Percentiles rank a stretch among this genome's conserved stretches.
Conservation (phyloP, 371 early-diverging fungal species). For the Rhizomucor pusillus region DNA sequence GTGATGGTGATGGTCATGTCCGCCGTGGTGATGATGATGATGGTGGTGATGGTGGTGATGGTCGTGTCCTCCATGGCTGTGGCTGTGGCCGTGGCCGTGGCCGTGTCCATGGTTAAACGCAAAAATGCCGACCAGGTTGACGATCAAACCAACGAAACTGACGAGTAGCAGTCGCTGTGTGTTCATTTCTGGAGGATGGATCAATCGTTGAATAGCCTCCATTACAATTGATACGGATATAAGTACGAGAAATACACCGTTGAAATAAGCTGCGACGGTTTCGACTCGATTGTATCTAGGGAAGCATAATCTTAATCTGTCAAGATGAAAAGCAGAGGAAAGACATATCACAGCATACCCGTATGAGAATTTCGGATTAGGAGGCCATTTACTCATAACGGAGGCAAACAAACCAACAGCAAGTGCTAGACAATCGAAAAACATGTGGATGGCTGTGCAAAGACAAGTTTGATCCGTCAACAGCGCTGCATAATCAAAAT, state of each 20-base stretch:
- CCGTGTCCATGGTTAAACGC: constrained; percentile 86
- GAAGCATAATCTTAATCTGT: not conserved
- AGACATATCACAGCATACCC: constrained; percentile 60
- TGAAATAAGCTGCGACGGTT: constrained; percentile 88
- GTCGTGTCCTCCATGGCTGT: constrained; percentile 38
- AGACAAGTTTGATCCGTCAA: not conserved
- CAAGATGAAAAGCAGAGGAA: too few species aligned
- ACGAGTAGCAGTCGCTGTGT: constrained; percentile 83
- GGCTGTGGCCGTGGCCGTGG: constrained; percentile 61
- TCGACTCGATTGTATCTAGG: constrained; percentile 85
- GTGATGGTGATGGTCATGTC: constrained; percentile 43
- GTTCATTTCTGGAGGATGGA: constrained; percentile 85
- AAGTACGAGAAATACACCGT: constrained; percentile 85
- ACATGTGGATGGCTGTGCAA: constrained; percentile 88
- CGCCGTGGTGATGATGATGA: constrained; percentile 57
- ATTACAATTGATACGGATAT: constrained; percentile 87
- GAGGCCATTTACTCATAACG: constrained; percentile 89
- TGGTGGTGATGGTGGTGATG: constrained; percentile 48
- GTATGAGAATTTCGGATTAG: constrained; percentile 74
- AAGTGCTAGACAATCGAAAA: constrained; percentile 93
- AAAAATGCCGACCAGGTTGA: constrained; percentile 91
- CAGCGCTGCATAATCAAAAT: not conserved
- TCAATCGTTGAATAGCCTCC: constrained; percentile 86
- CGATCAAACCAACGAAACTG: constrained; percentile 86
- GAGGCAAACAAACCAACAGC: constrained; percentile 84